Base-by-base conservation (phyloP, 1,139 yeast species). In the Lodderomyces beijingensis region DNA sequence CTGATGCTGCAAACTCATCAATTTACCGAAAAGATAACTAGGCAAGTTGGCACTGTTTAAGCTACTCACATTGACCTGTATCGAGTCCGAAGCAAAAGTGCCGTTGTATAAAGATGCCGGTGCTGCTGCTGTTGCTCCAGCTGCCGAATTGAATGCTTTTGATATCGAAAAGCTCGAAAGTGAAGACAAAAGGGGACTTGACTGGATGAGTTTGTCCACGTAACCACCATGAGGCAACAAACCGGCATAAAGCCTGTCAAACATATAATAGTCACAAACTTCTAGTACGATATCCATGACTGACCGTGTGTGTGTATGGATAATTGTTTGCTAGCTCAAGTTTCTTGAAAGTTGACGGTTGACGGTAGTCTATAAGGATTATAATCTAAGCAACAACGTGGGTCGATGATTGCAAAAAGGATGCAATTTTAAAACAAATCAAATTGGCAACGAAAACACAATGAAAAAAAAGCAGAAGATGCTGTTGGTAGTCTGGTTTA, bases 211-310 rank as follows among this genome's bases (percentile, higher is more conserved):
- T 32, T 41, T 32, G 32, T 42, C 55, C 17, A 59, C 53, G 1
- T 46, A 39, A 6, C 65, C 62, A 27, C 51, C 49, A 36, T 51
- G 56, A 17, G 74, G 74, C 30, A 67, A 55, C 5, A 57, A 35
- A 24, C 42, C 42, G 18, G 96, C 86, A 49, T 86, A 89, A 9
- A 74, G 64, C 53, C 65, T 66, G 60, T 89, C 98, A 33, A 89
- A 73, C 27, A 77, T 50, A 46, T 61, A 82, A 37, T 83, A 70
- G 59, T 89, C 98, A 35, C 69, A 62, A 24, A 77, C 65, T 59
- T 89, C 98, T 38, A 91, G 70, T 25, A 87, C 88, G 53, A 89
- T 65, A 79, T 89, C 98, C 98, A 89, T 89, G 13, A 25, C 18
- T 15, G 7, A 27, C 12, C 10, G 9, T 11, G 19, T 26, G 19